Percentiles rank a stretch among this genome's conserved stretches.
Conservation (phyloP, 768 basidiomycete species). For the Pisolithus sp. region DNA sequence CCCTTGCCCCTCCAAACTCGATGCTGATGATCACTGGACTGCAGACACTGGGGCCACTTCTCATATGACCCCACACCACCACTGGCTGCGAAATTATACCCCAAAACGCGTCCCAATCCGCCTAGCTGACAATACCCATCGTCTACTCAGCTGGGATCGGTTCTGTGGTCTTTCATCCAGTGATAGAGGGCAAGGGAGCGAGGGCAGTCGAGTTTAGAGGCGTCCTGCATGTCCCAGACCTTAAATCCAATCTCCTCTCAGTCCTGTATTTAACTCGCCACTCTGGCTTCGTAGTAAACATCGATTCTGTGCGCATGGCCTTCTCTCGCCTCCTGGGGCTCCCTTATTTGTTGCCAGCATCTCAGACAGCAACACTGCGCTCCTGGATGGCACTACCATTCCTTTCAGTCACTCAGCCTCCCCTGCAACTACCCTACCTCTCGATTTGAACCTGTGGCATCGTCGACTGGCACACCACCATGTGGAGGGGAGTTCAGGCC, state of each 20-base stretch:
- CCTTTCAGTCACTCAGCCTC: constrained; percentile 1
- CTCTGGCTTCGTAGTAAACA: constrained; percentile 2
- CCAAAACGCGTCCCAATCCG: no score
- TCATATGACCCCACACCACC: constrained; percentile 28
- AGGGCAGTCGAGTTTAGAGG: no score
- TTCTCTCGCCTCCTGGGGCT: neutral
- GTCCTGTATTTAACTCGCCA: constrained; percentile 10
- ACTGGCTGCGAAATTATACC: no score
- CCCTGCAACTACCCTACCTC: constrained; percentile 4
- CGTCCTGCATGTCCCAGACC: no score
- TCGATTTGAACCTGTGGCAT: constrained; percentile 18
- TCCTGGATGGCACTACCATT: constrained; percentile 15
- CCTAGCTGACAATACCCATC: no score
- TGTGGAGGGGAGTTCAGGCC: constrained; percentile 1
- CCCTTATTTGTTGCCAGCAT: constrained; percentile 8
- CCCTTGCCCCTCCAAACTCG: neutral
- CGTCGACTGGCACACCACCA: constrained; percentile 17
- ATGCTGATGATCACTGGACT: constrained; percentile 18
- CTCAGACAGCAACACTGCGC: no score
- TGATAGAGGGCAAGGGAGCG: no score
- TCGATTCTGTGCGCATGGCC: neutral
- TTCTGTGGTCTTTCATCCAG: no score
- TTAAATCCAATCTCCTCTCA: no score
- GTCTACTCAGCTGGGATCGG: no score
- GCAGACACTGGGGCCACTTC: constrained; percentile 29